phyloP scores from a whole-genome alignment of 1,139 yeast genomes.

The Hemisphaericaspora xylofermentans region DNA sequence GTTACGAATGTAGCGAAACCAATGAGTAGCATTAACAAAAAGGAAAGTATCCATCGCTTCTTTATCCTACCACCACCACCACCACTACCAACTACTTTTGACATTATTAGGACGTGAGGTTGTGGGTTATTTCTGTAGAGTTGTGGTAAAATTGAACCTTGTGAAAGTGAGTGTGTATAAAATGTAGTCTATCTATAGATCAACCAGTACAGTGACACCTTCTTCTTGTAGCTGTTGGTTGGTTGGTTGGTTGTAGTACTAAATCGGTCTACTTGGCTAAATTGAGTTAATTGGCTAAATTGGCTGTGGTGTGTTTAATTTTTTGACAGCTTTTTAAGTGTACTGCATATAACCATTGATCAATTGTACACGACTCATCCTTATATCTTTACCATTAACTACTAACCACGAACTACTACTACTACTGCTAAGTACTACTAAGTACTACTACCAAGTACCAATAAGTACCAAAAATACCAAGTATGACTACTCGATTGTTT shows the following conservation, averaged over 20 bases:
- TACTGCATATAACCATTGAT: neutral
- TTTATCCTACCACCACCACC: slow-evolving; percentile 22
- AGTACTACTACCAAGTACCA: neutral
- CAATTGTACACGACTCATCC: neutral
- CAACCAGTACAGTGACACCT: too few relatives aligned
- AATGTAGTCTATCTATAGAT: neutral
- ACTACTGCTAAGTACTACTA: too few relatives aligned
- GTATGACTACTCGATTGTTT: slow-evolving; percentile 30
- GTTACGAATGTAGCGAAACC: slow-evolving; percentile 20
- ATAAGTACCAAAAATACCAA: too few relatives aligned
- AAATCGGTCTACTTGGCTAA: too few relatives aligned
- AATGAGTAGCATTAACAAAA: slow-evolving; percentile 21
- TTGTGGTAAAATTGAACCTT: too few relatives aligned
- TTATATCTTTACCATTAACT: neutral
- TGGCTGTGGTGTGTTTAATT: too few relatives aligned
- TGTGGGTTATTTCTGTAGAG: neutral
- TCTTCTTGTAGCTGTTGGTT: too few relatives aligned
- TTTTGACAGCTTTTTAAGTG: too few relatives aligned
- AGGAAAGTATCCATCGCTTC: slow-evolving; percentile 26
- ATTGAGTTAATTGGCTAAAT: too few relatives aligned
- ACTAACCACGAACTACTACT: neutral
- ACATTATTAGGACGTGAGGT: neutral
- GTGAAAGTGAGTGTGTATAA: too few relatives aligned
- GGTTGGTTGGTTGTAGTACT: too few relatives aligned
- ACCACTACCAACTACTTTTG: too few relatives aligned